Conservation (phyloP, 2,329 filamentous ascomycete genomes). For the Tolypocladium ophioglossoides region DNA sequence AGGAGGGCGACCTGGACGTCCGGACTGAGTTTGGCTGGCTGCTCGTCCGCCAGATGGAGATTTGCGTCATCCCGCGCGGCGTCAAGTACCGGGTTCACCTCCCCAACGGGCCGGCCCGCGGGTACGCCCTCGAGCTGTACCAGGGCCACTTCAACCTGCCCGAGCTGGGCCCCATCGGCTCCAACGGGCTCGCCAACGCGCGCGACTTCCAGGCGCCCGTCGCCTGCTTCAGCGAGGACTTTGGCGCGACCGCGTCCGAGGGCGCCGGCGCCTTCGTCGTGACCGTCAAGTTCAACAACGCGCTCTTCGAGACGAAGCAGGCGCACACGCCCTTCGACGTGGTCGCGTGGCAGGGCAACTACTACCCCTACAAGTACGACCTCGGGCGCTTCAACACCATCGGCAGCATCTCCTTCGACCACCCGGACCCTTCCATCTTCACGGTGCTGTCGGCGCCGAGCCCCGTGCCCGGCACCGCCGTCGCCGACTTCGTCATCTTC, state of each 20-base stretch:
- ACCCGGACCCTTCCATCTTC: conserved; percentile 71
- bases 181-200: conserved; percentile 63
- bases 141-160: conserved; percentile 62
- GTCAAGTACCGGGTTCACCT: conserved; percentile 65
- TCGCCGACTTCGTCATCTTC: conserved; percentile 66
- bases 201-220: conserved; percentile 67
- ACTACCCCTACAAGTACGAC: conserved; percentile 76
- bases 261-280: not conserved
- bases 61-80: conserved; percentile 64
- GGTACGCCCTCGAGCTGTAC: conserved; percentile 68
- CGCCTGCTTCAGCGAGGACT: conserved; percentile 57
- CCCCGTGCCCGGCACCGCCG: conserved; percentile 58
- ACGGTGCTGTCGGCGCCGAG: conserved; percentile 50
- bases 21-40: conserved; percentile 67
- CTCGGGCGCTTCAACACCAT: conserved; percentile 67
- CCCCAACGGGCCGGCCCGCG: conserved; percentile 48
- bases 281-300: conserved; percentile 55
- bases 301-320: conserved; percentile 54
- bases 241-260: conserved; percentile 22
- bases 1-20: conserved; percentile 65
- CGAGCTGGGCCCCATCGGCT: conserved; percentile 63
- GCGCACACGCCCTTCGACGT: conserved; percentile 68
- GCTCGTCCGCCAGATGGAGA: conserved; percentile 68
- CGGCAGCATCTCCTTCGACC: conserved; percentile 62
- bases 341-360: conserved; percentile 72